A percentile compares a stretch with the other conserved stretches of the same genome.
Evolutionary conservation across 78 protist genomes (phyloP).

Genomic region (Cavenderia fasciculata): DNA sequence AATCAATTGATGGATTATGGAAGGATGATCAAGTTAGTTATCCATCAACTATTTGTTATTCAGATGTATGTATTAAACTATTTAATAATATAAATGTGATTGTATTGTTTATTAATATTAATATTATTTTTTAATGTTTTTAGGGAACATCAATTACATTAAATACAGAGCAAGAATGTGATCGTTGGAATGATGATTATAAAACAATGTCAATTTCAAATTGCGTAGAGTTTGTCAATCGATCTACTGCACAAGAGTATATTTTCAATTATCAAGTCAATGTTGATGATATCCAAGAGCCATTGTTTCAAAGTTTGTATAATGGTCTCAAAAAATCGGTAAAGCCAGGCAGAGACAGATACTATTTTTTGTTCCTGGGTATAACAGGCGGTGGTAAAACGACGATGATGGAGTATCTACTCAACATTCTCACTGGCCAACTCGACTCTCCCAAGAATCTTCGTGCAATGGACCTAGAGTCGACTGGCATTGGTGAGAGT

Average conservation of each 20-base stretch:
- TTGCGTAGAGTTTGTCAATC: neutral
- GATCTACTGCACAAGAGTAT: neutral
- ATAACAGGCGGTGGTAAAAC: conserved; percentile 12
- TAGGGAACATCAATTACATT: neutral
- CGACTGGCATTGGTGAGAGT: neutral
- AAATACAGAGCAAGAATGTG: neutral
- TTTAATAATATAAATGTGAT: neutral
- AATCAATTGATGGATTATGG: conserved; percentile 17
- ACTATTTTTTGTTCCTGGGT: neutral
- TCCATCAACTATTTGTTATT: neutral
- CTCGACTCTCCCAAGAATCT: neutral
- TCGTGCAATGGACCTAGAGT: neutral
- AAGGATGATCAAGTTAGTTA: conserved; percentile 8
- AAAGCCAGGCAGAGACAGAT: neutral
- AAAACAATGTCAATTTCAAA: neutral
- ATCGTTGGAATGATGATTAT: neutral
- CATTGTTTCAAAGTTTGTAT: neutral
- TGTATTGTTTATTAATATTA: neutral
- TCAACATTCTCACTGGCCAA: conserved; percentile 27
- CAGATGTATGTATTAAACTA: neutral
- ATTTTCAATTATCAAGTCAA: neutral
- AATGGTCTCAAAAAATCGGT: too few relatives aligned
- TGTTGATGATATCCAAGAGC: neutral
- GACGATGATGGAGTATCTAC: neutral
- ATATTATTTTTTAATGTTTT: neutral